Evolutionary conservation across 192 early-diverging fungal genomes (phyloP), one percentile per base, ranked within the genome.

Genomic region (Linderina pennispora): DNA sequence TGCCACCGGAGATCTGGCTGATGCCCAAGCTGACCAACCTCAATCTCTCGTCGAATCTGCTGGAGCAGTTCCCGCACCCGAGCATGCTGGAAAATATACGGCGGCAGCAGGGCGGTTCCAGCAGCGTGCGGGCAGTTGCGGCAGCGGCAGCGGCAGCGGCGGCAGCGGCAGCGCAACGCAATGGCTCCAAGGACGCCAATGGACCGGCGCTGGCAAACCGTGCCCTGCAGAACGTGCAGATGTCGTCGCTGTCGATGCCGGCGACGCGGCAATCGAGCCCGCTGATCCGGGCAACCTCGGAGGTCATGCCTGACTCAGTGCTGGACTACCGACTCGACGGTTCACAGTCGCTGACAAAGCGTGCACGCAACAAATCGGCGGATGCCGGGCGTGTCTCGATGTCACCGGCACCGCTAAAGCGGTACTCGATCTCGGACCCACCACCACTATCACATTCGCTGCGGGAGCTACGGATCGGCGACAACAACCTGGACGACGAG

Each of bases 401-500:
- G 5, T 43, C 64, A 2, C 64, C 58, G 0, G 36, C 42, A 13
- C 70, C 70, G 3, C 33, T 45, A 13, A 65, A 65, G 28, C 53
- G 56, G 15, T 69, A 67, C 28, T 55, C 80, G 21, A 62, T 80
- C 2, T 61, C 79, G 2, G 78, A 77, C n/a, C 65, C 73, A 1
- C 66, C 73, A 23, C 70, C 70, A 10, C 73, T 76, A 52, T 76
- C 62, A 64, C 48, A 68, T 60, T 58, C 62, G 7, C 68, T 95
- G 18, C 62, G 64, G 10, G 62, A 67, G 21, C 73, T 95, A 19
- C 81, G 76, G 14, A 55, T 93, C 26, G 87, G 84, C n/a, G 91
- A 91, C 54, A 95, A 92, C 64, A 71, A 78, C 32, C 61, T 95
- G 16, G 84, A 79, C 24, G 88, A 93, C 42, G 89, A 90, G 20